Conservation (phyloP, 176 grass and related monocot genomes). For the Poa annua region DNA sequence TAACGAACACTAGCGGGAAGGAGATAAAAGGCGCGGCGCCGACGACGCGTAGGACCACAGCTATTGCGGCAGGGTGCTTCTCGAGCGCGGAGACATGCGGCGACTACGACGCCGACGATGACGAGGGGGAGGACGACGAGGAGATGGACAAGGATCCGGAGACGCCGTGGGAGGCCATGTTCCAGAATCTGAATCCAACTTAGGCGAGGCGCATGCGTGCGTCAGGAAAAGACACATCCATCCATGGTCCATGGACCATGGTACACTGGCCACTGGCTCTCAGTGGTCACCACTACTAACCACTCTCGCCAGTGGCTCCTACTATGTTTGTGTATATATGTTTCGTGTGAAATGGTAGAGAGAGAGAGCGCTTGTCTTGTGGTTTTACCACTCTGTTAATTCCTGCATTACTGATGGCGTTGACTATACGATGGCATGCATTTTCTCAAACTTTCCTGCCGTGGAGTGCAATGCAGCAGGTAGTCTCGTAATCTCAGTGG, state of each 20-base stretch:
- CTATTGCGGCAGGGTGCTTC: constrained; percentile 11
- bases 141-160: constrained; percentile 30
- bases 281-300: background rate
- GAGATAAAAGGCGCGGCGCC: background rate
- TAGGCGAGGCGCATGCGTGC: constrained; percentile 29
- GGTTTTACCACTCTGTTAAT: background rate
- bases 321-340: background rate
- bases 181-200: constrained; percentile 85
- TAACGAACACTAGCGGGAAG: constrained; percentile 16
- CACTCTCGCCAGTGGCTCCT: background rate
- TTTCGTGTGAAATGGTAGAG: background rate
- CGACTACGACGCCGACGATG: background rate
- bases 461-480: background rate
- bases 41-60: background rate
- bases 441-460: background rate
- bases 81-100: constrained; percentile 1
- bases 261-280: background rate
- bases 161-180: constrained; percentile 86
- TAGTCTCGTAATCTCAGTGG: background rate
- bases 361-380: background rate
- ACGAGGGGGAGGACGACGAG: background rate
- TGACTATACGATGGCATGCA: too few relatives aligned
- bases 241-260: background rate
- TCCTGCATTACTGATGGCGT: background rate
- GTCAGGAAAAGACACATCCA: background rate